Evolutionary conservation across 257 asterid species (phyloP).

Genomic region (Haberlea rhodopensis): DNA sequence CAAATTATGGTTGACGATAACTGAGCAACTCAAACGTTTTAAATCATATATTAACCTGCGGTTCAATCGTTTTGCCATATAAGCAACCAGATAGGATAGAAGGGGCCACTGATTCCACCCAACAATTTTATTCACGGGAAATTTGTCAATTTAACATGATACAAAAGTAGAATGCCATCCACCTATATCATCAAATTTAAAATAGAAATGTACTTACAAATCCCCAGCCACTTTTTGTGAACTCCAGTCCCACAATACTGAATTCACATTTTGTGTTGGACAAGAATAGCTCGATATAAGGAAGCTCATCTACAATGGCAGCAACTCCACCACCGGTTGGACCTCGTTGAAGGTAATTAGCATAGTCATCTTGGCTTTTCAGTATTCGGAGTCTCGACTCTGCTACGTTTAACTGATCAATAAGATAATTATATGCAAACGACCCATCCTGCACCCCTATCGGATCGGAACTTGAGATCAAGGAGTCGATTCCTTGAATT

Average conservation of each 20-base stretch:
- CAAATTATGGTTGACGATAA: background rate
- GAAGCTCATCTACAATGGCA: constrained; percentile 90
- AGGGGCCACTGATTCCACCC: background rate
- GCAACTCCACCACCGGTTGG: constrained; percentile 81
- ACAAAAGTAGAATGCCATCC: no score
- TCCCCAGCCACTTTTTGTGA: constrained; percentile 97
- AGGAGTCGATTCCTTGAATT: constrained; percentile 71
- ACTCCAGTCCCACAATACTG: constrained; percentile 73
- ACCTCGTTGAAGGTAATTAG: constrained; percentile 50
- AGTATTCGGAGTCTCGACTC: constrained; percentile 59
- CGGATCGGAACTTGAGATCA: constrained; percentile 62
- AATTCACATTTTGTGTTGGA: constrained; percentile 64
- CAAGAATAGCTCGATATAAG: constrained; percentile 71
- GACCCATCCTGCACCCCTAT: constrained; percentile 94
- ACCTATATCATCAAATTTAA: background rate
- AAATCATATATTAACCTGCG: background rate
- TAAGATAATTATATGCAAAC: constrained; percentile 67
- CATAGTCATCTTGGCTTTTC: constrained; percentile 58
- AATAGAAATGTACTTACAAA: constrained; percentile 55
- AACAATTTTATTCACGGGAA: background rate
- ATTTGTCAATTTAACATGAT: background rate
- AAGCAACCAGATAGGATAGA: background rate
- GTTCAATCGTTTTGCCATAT: background rate
- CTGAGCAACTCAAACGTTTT: background rate
- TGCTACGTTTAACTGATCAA: constrained; percentile 57